A percentile compares a stretch with the other conserved stretches of the same genome.
Evolutionary conservation across 352 stramenopile species (phyloP).

Genomic region (Phytophthora nicotianae): DNA sequence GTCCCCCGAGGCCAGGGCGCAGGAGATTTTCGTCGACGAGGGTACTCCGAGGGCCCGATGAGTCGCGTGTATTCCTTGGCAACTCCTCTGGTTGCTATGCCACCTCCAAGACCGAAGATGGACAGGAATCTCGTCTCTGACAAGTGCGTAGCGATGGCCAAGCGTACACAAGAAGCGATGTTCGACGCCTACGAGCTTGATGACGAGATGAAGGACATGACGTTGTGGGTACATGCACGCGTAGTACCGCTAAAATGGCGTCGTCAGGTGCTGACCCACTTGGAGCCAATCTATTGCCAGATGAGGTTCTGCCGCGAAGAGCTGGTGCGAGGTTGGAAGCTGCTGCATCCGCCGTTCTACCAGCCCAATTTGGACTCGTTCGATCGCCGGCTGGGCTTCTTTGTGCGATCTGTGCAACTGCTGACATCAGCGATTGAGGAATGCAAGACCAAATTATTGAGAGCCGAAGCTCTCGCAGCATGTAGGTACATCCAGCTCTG

Average conservation of each 20-base stretch:
- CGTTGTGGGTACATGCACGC: slow-evolving; percentile 47
- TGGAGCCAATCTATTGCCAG: slow-evolving; percentile 43
- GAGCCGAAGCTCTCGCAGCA: slow-evolving; percentile 39
- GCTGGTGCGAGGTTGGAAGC: slow-evolving; percentile 37
- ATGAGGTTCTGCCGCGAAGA: slow-evolving; percentile 42
- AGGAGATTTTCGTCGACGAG: slow-evolving; percentile 22
- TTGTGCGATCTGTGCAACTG: slow-evolving; percentile 33
- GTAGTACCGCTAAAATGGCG: slow-evolving; percentile 50
- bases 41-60: slow-evolving; percentile 23
- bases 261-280: slow-evolving; percentile 40
- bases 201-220: slow-evolving; percentile 33
- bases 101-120: slow-evolving; percentile 7
- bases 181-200: slow-evolving; percentile 47
- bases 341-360: slow-evolving; percentile 55
- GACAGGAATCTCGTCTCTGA: slow-evolving; percentile 33
- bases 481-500: slow-evolving; percentile 55
- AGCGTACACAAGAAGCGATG: slow-evolving; percentile 40
- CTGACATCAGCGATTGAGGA: slow-evolving; percentile 36
- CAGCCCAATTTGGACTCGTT: slow-evolving; percentile 42
- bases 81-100: slow-evolving; percentile 11
- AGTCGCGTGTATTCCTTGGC: slow-evolving; percentile 25
- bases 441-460: slow-evolving; percentile 35
- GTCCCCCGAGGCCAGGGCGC: neutral
- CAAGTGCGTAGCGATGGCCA: slow-evolving; percentile 42
- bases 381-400: slow-evolving; percentile 43